Evolutionary conservation across 345 rosid genomes (phyloP).

Genomic region (Kernera saxatilis): DNA sequence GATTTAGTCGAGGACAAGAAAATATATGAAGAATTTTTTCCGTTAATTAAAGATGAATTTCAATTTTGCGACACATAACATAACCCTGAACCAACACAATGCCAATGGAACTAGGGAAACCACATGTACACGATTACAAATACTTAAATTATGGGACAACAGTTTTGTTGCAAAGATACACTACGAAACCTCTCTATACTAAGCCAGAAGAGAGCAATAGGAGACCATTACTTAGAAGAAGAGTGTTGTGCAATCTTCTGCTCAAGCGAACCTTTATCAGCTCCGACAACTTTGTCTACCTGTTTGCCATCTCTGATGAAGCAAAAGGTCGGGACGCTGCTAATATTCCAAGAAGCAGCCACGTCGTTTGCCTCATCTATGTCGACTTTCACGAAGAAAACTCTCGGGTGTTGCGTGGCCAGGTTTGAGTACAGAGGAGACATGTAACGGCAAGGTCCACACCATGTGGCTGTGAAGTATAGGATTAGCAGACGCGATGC

Average conservation of each 20-base stretch:
- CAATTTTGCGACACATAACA: not conserved
- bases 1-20: not conserved
- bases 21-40: not conserved
- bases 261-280: slow-evolving; percentile 72
- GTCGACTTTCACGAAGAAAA: slow-evolving; percentile 76
- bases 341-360: slow-evolving; percentile 55
- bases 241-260: slow-evolving; percentile 60
- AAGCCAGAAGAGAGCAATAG: not conserved
- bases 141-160: not conserved
- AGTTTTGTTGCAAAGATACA: not conserved
- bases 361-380: slow-evolving; percentile 29
- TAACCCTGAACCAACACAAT: not conserved
- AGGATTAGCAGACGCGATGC: slow-evolving; percentile 67
- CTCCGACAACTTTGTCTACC: slow-evolving; percentile 81
- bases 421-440: slow-evolving; percentile 68
- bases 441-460: slow-evolving; percentile 88
- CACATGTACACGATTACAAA: slow-evolving; percentile 8
- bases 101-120: not conserved
- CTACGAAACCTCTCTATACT: not conserved
- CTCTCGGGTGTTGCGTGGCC: slow-evolving; percentile 62
- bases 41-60: not conserved
- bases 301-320: slow-evolving; percentile 71
- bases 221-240: slow-evolving; percentile 14
- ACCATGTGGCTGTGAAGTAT: slow-evolving; percentile 94
- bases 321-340: slow-evolving; percentile 73